A percentile compares a stretch with the other conserved stretches of the same genome.
Evolutionary conservation across 164 flowering plant species (phyloP).

Genomic region (Magnolia officinalis): DNA sequence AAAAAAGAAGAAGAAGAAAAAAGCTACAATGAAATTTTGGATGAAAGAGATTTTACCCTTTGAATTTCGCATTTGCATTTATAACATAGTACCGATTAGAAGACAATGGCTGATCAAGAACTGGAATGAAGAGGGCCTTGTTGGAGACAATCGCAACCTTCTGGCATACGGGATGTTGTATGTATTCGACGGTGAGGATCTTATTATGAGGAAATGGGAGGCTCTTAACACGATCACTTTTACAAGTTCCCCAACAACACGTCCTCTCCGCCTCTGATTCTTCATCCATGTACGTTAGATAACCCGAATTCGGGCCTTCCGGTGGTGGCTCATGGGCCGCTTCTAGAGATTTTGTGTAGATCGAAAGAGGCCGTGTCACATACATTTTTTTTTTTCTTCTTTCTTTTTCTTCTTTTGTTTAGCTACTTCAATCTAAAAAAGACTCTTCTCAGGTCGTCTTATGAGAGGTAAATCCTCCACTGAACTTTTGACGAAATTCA

Average conservation of each 20-base stretch:
- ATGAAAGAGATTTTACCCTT: slow-evolving; percentile 37
- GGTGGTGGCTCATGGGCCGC: slow-evolving; percentile 17
- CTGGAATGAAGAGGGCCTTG: slow-evolving; percentile 41
- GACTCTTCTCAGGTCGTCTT: too few species aligned
- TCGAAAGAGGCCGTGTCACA: slow-evolving; percentile 45
- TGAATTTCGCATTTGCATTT: slow-evolving; percentile 32
- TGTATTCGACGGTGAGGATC: slow-evolving; percentile 15
- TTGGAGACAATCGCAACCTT: background rate
- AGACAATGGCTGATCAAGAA: slow-evolving; percentile 51
- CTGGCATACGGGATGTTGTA: background rate
- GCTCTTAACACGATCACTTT: slow-evolving; percentile 9
- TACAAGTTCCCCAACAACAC: slow-evolving; percentile 2
- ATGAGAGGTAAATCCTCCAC: slow-evolving; percentile 1
- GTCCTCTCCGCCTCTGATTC: slow-evolving; percentile 22
- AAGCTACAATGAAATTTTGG: background rate
- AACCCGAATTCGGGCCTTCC: slow-evolving; percentile 39
- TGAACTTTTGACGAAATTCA: too few species aligned
- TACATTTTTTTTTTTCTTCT: slow-evolving; percentile 19
- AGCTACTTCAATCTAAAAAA: too few species aligned
- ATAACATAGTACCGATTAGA: slow-evolving; percentile 53
- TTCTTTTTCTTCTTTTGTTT: too few species aligned
- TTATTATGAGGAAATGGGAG: slow-evolving; percentile 46
- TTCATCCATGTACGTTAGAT: slow-evolving; percentile 33
- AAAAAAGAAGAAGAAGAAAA: too few species aligned
- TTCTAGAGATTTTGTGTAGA: slow-evolving; percentile 22